Conservation (phyloP, 768 basidiomycete genomes). For the Auriscalpium microsporum region DNA sequence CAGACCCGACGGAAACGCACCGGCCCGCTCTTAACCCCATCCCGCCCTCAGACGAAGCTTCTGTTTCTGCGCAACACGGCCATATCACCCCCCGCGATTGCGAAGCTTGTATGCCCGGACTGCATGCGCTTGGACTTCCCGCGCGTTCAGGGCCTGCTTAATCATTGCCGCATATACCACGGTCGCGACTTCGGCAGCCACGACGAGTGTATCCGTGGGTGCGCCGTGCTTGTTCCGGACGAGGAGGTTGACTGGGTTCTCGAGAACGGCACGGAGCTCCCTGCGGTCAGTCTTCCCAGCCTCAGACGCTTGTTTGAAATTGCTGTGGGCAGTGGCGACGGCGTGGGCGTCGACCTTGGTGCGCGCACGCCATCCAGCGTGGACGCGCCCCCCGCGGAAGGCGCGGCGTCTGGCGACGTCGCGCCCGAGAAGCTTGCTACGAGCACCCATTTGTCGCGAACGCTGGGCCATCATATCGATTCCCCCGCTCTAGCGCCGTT, state of each 20-base stretch:
- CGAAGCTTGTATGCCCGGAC: conserved; percentile 33
- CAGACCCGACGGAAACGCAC: conserved; percentile 16
- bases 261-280: conserved; percentile 31
- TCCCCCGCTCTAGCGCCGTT: conserved; percentile 43
- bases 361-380: not conserved
- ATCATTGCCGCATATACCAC: conserved; percentile 44
- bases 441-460: conserved; percentile 36
- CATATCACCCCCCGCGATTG: conserved; percentile 24
- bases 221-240: conserved; percentile 29
- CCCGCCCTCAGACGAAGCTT: conserved; percentile 24
- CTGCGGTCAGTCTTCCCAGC: conserved; percentile 36
- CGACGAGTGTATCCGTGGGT: conserved; percentile 41
- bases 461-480: conserved; percentile 43
- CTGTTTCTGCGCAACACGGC: conserved; percentile 32
- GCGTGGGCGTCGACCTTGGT: conserved; percentile 14
- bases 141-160: conserved; percentile 43
- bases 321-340: conserved; percentile 33
- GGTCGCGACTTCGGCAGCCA: conserved; percentile 40
- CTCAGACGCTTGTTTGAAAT: conserved; percentile 40
- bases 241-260: conserved; percentile 28
- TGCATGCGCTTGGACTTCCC: conserved; percentile 41
- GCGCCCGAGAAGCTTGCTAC: conserved; percentile 11
- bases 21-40: conserved; percentile 4
- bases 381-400: not conserved
- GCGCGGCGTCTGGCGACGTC: not conserved